A percentile compares a stretch with the other conserved stretches of the same genome.
Evolutionary conservation across 371 early-diverging fungal genomes (phyloP).

Genomic region (Batkoa obscura): DNA sequence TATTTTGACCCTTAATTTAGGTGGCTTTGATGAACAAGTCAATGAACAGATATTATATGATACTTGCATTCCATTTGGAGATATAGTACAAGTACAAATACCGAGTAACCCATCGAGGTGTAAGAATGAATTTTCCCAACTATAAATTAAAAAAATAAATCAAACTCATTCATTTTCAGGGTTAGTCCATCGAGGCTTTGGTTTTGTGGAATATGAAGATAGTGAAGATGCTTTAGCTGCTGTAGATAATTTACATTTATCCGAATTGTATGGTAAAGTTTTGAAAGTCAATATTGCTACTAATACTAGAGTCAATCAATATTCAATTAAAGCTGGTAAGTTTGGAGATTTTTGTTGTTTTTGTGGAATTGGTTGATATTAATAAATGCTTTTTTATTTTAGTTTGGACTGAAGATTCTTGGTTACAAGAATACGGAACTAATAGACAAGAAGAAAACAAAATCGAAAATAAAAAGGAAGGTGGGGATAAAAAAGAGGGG

Average conservation of each 20-base stretch:
- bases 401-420: conserved; percentile 13
- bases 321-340: conserved; percentile 35
- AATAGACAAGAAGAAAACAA: not conserved
- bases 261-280: conserved; percentile 74
- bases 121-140: conserved; percentile 13
- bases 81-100: conserved; percentile 70
- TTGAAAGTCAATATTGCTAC: conserved; percentile 75
- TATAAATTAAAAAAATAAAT: conserved; percentile 11
- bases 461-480: not conserved
- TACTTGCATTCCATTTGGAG: conserved; percentile 93
- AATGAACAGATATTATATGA: conserved; percentile 56
- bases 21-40: conserved; percentile 68
- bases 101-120: conserved; percentile 55
- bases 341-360: not conserved
- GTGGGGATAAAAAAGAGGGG: not conserved
- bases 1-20: too few species aligned
- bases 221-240: conserved; percentile 72
- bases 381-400: not conserved
- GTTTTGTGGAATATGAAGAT: conserved; percentile 82
- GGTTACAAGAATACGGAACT: conserved; percentile 9
- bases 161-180: too few species aligned
- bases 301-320: conserved; percentile 35
- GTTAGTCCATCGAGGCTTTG: conserved; percentile 92
- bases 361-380: not conserved
- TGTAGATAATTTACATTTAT: conserved; percentile 81